Conservation (phyloP, 2,329 filamentous ascomycete species). For the Lachnum nothofagi region DNA sequence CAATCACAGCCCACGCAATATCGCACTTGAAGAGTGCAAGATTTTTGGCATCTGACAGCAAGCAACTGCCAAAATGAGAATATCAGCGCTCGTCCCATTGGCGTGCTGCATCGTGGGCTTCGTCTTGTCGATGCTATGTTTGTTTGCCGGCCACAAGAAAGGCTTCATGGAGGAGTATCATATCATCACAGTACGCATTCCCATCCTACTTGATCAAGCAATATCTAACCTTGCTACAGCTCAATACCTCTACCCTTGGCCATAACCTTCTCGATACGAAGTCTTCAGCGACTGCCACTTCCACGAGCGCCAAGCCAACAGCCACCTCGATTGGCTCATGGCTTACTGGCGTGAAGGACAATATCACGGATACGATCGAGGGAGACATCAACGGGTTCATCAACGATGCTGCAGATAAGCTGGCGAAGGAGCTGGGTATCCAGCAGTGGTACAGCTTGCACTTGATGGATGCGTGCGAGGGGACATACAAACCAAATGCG, state of each 20-base stretch:
- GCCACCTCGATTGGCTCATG: constrained; percentile 30
- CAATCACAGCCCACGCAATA: no score
- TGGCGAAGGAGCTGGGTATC: constrained; percentile 47
- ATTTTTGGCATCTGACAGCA: background rate
- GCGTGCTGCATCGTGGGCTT: constrained; percentile 49
- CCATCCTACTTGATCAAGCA: background rate
- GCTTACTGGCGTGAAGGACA: constrained; percentile 32
- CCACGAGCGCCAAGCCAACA: constrained; percentile 20
- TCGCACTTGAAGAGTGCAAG: no score
- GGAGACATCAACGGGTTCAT: constrained; percentile 33
- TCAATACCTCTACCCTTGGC: constrained; percentile 54
- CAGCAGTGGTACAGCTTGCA: constrained; percentile 59
- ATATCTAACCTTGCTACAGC: constrained; percentile 30
- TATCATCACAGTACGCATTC: constrained; percentile 47
- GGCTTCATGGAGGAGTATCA: constrained; percentile 53
- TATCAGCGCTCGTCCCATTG: constrained; percentile 45
- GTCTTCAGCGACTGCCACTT: constrained; percentile 20
- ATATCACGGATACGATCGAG: constrained; percentile 37
- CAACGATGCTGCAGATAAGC: constrained; percentile 34
- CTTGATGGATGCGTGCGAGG: constrained; percentile 55
- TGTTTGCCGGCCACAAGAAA: constrained; percentile 55
- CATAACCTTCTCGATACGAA: constrained; percentile 29
- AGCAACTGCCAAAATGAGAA: constrained; percentile 43
- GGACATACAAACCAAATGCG: constrained; percentile 34
- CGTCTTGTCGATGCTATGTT: constrained; percentile 53